phyloP scores from a whole-genome alignment of 2,329 filamentous ascomycete genomes.

The Cadophora gregata region DNA sequence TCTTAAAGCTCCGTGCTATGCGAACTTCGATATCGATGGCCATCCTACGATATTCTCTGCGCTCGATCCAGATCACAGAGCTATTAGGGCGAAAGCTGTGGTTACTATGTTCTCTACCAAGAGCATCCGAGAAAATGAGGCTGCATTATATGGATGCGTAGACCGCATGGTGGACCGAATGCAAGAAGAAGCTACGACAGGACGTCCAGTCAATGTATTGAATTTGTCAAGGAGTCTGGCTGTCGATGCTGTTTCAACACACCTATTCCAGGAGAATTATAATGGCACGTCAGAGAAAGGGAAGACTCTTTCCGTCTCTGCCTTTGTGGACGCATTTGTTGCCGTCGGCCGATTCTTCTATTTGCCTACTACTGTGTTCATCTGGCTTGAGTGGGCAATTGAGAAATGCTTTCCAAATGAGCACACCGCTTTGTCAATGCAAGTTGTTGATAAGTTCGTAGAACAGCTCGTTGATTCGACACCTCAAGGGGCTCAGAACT shows the following conservation, averaged over 20 bases:
- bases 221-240: constrained; percentile 56
- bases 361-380: constrained; percentile 51
- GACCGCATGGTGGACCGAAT: constrained; percentile 51
- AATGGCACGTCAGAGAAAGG: constrained; percentile 47
- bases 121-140: constrained; percentile 49
- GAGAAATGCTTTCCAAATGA: constrained; percentile 48
- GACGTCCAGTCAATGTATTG: constrained; percentile 53
- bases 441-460: constrained; percentile 52
- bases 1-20: constrained; percentile 56
- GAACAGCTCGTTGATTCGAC: constrained; percentile 45
- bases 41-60: constrained; percentile 60
- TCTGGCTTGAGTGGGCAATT: constrained; percentile 42
- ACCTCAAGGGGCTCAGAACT: constrained; percentile 49
- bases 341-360: constrained; percentile 61
- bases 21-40: constrained; percentile 63
- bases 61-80: constrained; percentile 49
- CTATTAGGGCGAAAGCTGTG: constrained; percentile 55
- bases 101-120: constrained; percentile 55
- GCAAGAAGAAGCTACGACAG: constrained; percentile 43
- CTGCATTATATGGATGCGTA: constrained; percentile 49
- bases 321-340: constrained; percentile 61
- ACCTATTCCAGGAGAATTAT: constrained; percentile 59
- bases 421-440: constrained; percentile 44
- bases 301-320: constrained; percentile 48
- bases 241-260: constrained; percentile 59